These are phyloP conservation scores for Boletellus emodensis DNA, from an alignment of 768 basidiomycete species.

Conservation along the genomic window DNA sequence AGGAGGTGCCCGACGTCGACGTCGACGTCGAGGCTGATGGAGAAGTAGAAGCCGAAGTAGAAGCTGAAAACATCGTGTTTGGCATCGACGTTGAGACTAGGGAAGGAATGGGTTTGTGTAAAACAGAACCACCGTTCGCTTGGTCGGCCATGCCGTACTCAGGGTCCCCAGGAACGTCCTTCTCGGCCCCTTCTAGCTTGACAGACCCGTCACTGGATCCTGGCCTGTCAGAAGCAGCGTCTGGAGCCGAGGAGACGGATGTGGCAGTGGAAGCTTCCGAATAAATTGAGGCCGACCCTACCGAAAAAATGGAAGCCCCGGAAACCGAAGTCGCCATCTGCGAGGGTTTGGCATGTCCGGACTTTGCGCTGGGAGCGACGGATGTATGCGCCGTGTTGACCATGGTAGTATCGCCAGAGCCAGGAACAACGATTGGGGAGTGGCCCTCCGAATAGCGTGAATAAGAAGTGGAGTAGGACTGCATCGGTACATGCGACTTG, in stretches of 20 bases:
- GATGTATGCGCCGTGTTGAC: background rate
- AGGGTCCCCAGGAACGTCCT: constrained; percentile 7
- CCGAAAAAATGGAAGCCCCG: constrained; percentile 26
- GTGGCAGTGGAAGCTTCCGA: constrained; percentile 29
- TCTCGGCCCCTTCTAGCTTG: constrained; percentile 17
- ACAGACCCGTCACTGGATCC: constrained; percentile 14
- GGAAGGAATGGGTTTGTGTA: background rate
- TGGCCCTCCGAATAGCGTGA: constrained; percentile 17
- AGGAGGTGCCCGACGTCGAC: constrained; percentile 10
- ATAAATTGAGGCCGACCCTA: constrained; percentile 24
- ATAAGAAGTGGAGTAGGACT: constrained; percentile 15
- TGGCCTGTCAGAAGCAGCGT: constrained; percentile 1
- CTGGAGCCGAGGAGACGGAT: constrained; percentile 15
- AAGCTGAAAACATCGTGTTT: constrained; percentile 7
- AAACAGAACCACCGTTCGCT: constrained; percentile 1
- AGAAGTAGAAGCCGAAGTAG: constrained; percentile 14
- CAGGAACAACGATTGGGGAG: background rate
- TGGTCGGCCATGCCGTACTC: constrained; percentile 8
- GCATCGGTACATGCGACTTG: constrained; percentile 12
- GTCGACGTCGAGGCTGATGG: constrained; percentile 11
- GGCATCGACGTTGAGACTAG: constrained; percentile 1
- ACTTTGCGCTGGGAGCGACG: background rate
- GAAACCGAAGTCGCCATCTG: constrained; percentile 24
- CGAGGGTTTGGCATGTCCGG: constrained; percentile 17
- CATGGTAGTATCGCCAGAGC: constrained; percentile 4